Evolutionary conservation across 169 alveolate species (phyloP), one percentile per base, ranked within the genome.

Genomic region (Sarcocystis neurona): DNA sequence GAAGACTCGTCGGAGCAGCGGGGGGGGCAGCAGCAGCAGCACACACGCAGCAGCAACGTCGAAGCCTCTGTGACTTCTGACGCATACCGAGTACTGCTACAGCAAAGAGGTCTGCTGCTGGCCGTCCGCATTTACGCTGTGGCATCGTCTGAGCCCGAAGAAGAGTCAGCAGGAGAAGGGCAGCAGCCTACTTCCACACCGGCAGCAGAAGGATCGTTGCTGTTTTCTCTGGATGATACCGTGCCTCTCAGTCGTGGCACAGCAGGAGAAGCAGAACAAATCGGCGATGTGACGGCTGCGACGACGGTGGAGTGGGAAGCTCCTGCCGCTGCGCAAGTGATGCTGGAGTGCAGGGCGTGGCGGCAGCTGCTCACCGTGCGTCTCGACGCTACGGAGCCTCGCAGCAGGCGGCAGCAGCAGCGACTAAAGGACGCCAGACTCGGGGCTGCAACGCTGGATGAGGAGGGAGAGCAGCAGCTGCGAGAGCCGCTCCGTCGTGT

Each of bases 341-440:
- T 56, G 2, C 34, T 72, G 58, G 82, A 72, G 53, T 72, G 43
- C 27, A 48, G 58, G 8, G 82, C 18, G 56, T 72, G 82, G 82
- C 34, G 20, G 56, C 82, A 72, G 82, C 6, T 12, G 30, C 30
- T 72, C 39, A 10, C 56, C 41, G 82, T 39, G 39, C 2, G 37
- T n/a, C 10, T 27, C 10, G 39, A 39, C 18, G 82, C 2, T 37
- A 10, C 46, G 6, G 75, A 63, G 75, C 0, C 6, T n/a, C 3
- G 44, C 75, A 43, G 43, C 43, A 15, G 37, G 12, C 20, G 75
- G 2, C n/a, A 37, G n/a, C 44, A n/a, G 6, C 27, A 15, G 44
- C 75, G 75, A 10, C 10, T 1, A 5, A 43, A 15, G 12, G 20
- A 27, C 4, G 43, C 4, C 46, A 63, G 75, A n/a, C 20, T 0